Evolutionary conservation across 2,329 filamentous ascomycete species (phyloP).

Genomic region (Aspergillus viridinutans): DNA sequence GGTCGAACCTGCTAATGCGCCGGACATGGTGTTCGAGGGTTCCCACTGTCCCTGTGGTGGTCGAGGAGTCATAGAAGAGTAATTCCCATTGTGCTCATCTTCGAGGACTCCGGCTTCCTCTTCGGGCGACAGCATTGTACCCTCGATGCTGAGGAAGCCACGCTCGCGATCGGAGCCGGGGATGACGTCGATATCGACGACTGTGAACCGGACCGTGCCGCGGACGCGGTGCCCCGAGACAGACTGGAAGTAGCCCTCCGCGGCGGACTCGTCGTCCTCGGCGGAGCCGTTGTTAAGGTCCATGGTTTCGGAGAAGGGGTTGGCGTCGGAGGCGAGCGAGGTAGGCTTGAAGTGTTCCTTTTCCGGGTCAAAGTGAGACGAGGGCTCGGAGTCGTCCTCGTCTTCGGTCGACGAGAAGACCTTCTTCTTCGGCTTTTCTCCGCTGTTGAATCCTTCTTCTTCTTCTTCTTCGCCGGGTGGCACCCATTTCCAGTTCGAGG

Average conservation of each 20-base stretch:
- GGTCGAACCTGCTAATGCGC: slow-evolving; percentile 17
- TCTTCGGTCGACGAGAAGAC: slow-evolving; percentile 17
- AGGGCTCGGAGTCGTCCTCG: slow-evolving; percentile 24
- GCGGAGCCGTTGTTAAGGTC: slow-evolving; percentile 28
- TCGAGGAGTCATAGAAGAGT: slow-evolving; percentile 28
- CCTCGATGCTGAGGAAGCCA: slow-evolving; percentile 80
- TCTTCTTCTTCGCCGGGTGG: slow-evolving; percentile 47
- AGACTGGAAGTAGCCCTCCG: slow-evolving; percentile 73
- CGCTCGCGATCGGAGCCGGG: slow-evolving; percentile 67
- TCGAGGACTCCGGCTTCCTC: slow-evolving; percentile 60
- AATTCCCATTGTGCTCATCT: slow-evolving; percentile 45
- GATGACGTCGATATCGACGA: slow-evolving; percentile 72
- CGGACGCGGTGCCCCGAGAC: slow-evolving; percentile 64
- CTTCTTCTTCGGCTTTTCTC: slow-evolving; percentile 10
- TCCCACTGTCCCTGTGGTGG: slow-evolving; percentile 1
- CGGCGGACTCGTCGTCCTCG: slow-evolving; percentile 51
- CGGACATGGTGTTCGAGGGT: slow-evolving; percentile 16
- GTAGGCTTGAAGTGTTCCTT: slow-evolving; percentile 40
- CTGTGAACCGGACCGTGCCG: slow-evolving; percentile 69
- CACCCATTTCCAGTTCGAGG: slow-evolving; percentile 75
- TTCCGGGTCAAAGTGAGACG: slow-evolving; percentile 29
- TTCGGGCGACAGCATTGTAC: slow-evolving; percentile 70
- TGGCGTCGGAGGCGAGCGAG: slow-evolving; percentile 28
- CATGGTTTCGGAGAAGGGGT: slow-evolving; percentile 19
- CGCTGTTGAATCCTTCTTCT: slow-evolving; percentile 10